Base-by-base conservation (phyloP, 306 rosid genomes). In the Medicago arabica region DNA sequence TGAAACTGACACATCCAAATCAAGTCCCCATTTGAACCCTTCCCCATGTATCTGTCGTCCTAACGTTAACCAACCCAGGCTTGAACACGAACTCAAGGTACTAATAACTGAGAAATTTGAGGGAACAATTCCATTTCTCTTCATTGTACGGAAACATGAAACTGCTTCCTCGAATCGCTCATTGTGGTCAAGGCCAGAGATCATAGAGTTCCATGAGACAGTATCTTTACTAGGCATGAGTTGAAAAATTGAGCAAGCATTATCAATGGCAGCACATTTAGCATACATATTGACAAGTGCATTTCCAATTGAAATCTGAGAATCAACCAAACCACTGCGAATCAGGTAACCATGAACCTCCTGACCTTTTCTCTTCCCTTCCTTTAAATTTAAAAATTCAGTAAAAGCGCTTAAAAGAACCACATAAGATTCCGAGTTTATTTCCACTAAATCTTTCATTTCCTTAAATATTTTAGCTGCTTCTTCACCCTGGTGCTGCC, bases 31-130 rank as follows among this genome's bases (percentile, higher is more conserved):
- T 87, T 94, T 89, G 72, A 86, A 79, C 49, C 81, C 92, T 86
- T 91, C 92, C 79, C 83, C 75, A 51, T 91, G 98, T 72, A 91
- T 70, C 76, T 89, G 94, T 73, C 79, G 85, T 69, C 97, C 98
- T 66, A 88, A 79, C 58, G 57, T 53, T 82, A 84, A 82, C 97
- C 92, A 88, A 64, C 91, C 91, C 80, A 89, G 61, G 86, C 98
- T 91, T 43, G 97, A 85, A 77, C 89, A 89, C 0, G 98, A 91
- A 84, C 98, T 93, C 88, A 93, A 79, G 72, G 93, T 76, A 86
- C 96, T 91, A 77, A 93, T 93, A 49, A 91, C 49, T n/a, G 97
- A 87, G 77, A 88, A 93, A 79, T 89, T 93, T 57, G 98, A 88
- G 75, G 98, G 91, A 53, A 72, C 67, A 81, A 85, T 54, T 75